Evolutionary conservation across 164 flowering plant genomes (phyloP), one percentile per base, ranked within the genome.

Genomic region (Nymphaea thermarum): DNA sequence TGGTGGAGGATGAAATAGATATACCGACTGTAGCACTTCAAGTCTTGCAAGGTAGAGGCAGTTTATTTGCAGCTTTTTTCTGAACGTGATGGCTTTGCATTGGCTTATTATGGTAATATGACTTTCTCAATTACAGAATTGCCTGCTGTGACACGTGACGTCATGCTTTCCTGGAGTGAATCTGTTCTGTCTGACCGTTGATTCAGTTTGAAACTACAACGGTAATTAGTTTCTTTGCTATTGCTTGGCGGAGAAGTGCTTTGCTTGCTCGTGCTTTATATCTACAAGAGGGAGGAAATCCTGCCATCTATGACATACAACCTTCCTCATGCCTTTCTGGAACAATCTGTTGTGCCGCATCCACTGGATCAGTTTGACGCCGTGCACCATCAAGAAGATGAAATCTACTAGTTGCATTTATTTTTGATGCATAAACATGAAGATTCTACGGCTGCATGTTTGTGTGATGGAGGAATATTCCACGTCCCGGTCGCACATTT

Each of bases 81-180:
- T 2, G 15, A 65, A 16, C n/a, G 64, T 6, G 64, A 17, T 62
- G 64, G 42, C 5, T 65, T 5, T 6, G 41, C 44, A 4, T 14
- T 59, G 6, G 15, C 36, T 42, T 60, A 12, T 14, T 11, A 43
- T 43, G 3, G 47, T 64, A 42, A 57, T 61, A 36, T 41, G 66
- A 5, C 6, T 61, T 5, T 43, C 8, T 42, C 59, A 42, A 44
- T 70, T 82, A 77, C 89, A 92, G 98, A 88, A 36, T 68, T 92
- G 3, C 98, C 96, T 7, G 75, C 79, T 16, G 84, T 88, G 66
- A 83, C 87, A 43, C 85, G 98, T 8, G 96, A 92, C 76, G 6
- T 86, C 43, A 76, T 88, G 83, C 92, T 92, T 45, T 86, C 94
- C 2, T 92, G 98, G 98, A 92, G 86, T 70, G 79, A 82, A 61